These are phyloP conservation scores for Penicillium mononematosum DNA, from an alignment of 495 filamentous ascomycete species.

Conservation along the genomic window DNA sequence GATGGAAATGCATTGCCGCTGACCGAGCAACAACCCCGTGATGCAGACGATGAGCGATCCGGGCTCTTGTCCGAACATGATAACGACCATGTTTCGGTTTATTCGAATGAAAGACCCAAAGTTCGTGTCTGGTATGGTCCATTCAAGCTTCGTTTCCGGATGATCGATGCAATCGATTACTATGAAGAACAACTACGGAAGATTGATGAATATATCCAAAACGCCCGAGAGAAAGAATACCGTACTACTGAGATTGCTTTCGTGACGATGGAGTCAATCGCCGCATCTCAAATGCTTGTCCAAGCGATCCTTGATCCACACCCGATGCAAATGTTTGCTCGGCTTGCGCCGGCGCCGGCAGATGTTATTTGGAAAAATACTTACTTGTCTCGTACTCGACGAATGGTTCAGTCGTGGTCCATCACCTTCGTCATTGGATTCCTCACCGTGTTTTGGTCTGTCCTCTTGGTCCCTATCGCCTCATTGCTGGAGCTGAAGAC, in stretches of 20 bases:
- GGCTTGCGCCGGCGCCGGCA: conserved; percentile 79
- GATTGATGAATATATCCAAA: conserved; percentile 73
- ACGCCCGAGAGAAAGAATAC: conserved; percentile 73
- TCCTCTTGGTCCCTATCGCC: conserved; percentile 78
- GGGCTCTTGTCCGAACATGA: conserved; percentile 52
- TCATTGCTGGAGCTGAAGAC: conserved; percentile 72
- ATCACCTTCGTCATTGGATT: conserved; percentile 80
- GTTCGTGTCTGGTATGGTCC: conserved; percentile 77
- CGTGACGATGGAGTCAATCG: conserved; percentile 94
- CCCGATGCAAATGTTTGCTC: conserved; percentile 79
- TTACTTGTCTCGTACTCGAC: conserved; percentile 71
- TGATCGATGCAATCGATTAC: conserved; percentile 89
- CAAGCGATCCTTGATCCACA: conserved; percentile 89
- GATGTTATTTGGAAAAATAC: conserved; percentile 94
- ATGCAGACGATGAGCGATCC: conserved; percentile 48
- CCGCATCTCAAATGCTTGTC: conserved; percentile 89
- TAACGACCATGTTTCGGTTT: conserved; percentile 37
- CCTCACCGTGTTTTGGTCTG: conserved; percentile 85
- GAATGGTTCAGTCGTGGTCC: conserved; percentile 74
- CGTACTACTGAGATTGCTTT: conserved; percentile 80
- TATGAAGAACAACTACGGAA: conserved; percentile 82
- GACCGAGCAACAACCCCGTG: conserved; percentile 42
- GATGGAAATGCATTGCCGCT: conserved; percentile 53
- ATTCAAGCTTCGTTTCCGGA: conserved; percentile 66
- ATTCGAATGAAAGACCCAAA: conserved; percentile 58